Conservation (phyloP, 352 stramenopile genomes). For the Phytophthora idaei region DNA sequence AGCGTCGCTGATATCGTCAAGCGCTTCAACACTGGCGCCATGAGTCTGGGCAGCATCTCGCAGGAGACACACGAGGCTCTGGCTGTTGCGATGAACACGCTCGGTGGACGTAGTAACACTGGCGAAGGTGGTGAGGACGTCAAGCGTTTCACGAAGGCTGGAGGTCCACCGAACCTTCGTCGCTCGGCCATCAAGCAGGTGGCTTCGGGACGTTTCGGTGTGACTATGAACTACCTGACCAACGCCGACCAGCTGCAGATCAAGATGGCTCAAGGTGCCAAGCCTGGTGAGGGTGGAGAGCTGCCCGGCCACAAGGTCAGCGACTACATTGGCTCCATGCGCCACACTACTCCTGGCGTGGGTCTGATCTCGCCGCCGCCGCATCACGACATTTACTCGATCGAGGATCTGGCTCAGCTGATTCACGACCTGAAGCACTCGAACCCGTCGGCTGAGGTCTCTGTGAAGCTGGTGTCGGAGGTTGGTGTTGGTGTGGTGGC, state of each 20-base stretch:
- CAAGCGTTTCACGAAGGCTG: slow-evolving; percentile 62
- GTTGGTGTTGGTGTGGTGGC: slow-evolving; percentile 96
- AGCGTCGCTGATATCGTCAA: slow-evolving; percentile 94
- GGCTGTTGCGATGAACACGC: slow-evolving; percentile 94
- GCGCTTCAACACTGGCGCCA: slow-evolving; percentile 96
- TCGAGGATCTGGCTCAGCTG: slow-evolving; percentile 97
- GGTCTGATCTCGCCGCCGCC: slow-evolving; percentile 96
- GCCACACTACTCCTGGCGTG: slow-evolving; percentile 96
- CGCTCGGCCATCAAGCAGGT: slow-evolving; percentile 96
- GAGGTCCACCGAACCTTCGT: slow-evolving; percentile 53
- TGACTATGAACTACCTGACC: slow-evolving; percentile 97
- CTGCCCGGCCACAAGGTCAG: slow-evolving; percentile 97
- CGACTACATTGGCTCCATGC: slow-evolving; percentile 95
- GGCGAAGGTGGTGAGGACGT: slow-evolving; percentile 96
- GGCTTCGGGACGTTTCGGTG: slow-evolving; percentile 95
- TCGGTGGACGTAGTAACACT: slow-evolving; percentile 95
- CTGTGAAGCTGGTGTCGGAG: slow-evolving; percentile 96
- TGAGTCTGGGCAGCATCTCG: slow-evolving; percentile 96
- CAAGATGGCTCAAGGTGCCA: slow-evolving; percentile 98
- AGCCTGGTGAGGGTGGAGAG: slow-evolving; percentile 96
- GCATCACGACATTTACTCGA: slow-evolving; percentile 99
- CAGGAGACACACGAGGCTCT: slow-evolving; percentile 96
- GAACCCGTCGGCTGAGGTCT: slow-evolving; percentile 93
- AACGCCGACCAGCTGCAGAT: slow-evolving; percentile 98
- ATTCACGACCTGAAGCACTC: slow-evolving; percentile 98